Evolutionary conservation across 2,329 filamentous ascomycete genomes (phyloP).

Genomic region (Diaporthe ampelina): DNA sequence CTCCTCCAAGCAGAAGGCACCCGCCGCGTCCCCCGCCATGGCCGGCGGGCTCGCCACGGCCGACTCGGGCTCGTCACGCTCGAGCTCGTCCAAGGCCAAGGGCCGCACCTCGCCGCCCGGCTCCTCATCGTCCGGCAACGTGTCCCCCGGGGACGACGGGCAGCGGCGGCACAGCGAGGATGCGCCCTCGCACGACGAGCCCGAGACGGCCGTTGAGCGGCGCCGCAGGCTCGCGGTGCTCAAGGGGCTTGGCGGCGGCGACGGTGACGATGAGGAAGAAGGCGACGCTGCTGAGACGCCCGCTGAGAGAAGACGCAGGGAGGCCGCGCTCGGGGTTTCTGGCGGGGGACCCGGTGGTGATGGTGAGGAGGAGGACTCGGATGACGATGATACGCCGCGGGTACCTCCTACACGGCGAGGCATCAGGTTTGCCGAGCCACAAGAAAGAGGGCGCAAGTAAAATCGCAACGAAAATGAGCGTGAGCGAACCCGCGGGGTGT

Average conservation of each 20-base stretch:
- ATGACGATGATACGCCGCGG: constrained; percentile 70
- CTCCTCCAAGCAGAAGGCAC: constrained; percentile 23
- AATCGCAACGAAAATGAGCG: background rate
- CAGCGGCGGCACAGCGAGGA: constrained; percentile 30
- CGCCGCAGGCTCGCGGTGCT: constrained; percentile 73
- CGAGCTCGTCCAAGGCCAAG: constrained; percentile 35
- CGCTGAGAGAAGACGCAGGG: constrained; percentile 79
- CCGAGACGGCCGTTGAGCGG: constrained; percentile 79
- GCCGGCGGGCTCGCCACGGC: background rate
- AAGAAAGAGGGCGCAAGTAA: constrained; percentile 43
- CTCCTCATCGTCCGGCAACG: constrained; percentile 24
- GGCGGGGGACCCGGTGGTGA: constrained; percentile 45
- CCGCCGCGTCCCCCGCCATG: background rate
- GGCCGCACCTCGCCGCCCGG: constrained; percentile 18
- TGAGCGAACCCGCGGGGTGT: background rate
- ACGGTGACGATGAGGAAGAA: constrained; percentile 55
- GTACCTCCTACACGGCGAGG: constrained; percentile 67
- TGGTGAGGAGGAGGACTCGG: constrained; percentile 64
- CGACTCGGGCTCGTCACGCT: constrained; percentile 12
- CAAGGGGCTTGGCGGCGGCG: constrained; percentile 58
- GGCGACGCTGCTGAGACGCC: constrained; percentile 75
- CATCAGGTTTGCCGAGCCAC: constrained; percentile 74
- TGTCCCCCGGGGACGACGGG: constrained; percentile 28
- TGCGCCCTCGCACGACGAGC: constrained; percentile 55
- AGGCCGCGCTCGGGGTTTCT: constrained; percentile 78